Base-by-base conservation (phyloP, 805 yeast genomes). In the Naumovozyma dairenensis region DNA sequence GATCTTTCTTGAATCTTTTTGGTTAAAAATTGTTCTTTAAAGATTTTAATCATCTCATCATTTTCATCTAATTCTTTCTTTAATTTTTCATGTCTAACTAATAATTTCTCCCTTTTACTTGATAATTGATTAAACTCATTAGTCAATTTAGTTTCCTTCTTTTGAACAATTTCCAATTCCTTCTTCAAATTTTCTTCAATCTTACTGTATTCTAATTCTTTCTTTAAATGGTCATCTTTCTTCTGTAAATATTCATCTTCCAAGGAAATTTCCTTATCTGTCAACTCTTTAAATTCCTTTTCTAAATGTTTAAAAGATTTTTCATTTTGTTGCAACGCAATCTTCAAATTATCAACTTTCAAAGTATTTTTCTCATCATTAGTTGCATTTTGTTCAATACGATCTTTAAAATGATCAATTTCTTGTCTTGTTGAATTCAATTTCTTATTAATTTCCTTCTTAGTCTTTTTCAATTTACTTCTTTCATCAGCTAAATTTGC, bases 401-500 rank as follows among this genome's bases (percentile, higher is more conserved):
- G 68, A 10, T 57, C 59, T 44, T 67, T 72, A 29, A 73, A 55
- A 28, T 57, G 54, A 25, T 74, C 82, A 40, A 75, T 74, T 37
- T 79, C 86, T 31, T 67, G 59, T 35, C 74, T 67, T 34, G 74
- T 53, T 0, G 72, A 50, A 9, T 64, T 55, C 9, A 76, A 54
- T 34, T 68, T 67, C 44, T 77, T 77, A 33, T 71, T 61, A 46
- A 74, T 66, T 37, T 78, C 85, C 31, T 70, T 70, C 42, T 72
- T 70, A 31, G 68, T 52, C 34, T 73, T 72, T 51, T 75, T 77
- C 44, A 77, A 46, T 36, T 69, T 71, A n/a, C 60, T 47, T 45
- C 71, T 70, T 43, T 76, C 83, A 31, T 74, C 72, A 5, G 67
- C 65, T 28, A 78, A 60, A 25, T 72, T 72, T 16, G 72, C 71